Evolutionary conservation across 2,329 filamentous ascomycete species (phyloP).

Genomic region (Aschersonia sp.): DNA sequence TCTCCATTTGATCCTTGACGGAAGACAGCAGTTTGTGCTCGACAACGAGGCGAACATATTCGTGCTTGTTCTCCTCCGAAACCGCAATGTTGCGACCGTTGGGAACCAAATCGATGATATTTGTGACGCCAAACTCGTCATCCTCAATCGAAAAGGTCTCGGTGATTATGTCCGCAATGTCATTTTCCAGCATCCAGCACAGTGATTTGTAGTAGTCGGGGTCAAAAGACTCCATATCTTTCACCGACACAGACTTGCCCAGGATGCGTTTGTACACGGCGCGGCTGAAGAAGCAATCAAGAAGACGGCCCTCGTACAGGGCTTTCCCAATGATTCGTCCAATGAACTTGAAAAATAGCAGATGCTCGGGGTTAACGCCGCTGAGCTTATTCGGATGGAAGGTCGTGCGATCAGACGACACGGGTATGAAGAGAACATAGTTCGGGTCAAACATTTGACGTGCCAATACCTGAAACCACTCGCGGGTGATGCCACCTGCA

Average conservation of each 20-base stretch:
- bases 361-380: slow-evolving; percentile 84
- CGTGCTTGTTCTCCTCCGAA: slow-evolving; percentile 96
- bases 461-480: slow-evolving; percentile 97
- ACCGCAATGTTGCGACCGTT: slow-evolving; percentile 86
- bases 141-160: slow-evolving; percentile 93
- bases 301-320: slow-evolving; percentile 84
- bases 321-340: slow-evolving; percentile 97
- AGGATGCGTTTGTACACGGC: slow-evolving; percentile 97
- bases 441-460: slow-evolving; percentile 98
- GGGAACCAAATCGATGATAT: slow-evolving; percentile 72
- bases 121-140: slow-evolving; percentile 82
- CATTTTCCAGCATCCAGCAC: slow-evolving; percentile 96
- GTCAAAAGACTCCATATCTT: slow-evolving; percentile 98
- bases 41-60: slow-evolving; percentile 87
- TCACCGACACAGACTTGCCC: slow-evolving; percentile 87
- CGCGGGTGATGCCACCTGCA: slow-evolving; percentile 89
- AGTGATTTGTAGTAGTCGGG: slow-evolving; percentile 98
- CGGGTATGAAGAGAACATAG: slow-evolving; percentile 90
- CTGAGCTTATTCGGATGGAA: slow-evolving; percentile 97
- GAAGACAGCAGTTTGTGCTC: slow-evolving; percentile 87
- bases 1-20: slow-evolving; percentile 84
- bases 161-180: slow-evolving; percentile 94
- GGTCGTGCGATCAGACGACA: slow-evolving; percentile 91
- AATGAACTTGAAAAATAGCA: slow-evolving; percentile 99
- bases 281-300: slow-evolving; percentile 97